Percentiles rank a stretch among this genome's conserved stretches.
phyloP scores from a whole-genome alignment of 2,329 filamentous ascomycete species.

The Pseudocercospora cruenta region DNA sequence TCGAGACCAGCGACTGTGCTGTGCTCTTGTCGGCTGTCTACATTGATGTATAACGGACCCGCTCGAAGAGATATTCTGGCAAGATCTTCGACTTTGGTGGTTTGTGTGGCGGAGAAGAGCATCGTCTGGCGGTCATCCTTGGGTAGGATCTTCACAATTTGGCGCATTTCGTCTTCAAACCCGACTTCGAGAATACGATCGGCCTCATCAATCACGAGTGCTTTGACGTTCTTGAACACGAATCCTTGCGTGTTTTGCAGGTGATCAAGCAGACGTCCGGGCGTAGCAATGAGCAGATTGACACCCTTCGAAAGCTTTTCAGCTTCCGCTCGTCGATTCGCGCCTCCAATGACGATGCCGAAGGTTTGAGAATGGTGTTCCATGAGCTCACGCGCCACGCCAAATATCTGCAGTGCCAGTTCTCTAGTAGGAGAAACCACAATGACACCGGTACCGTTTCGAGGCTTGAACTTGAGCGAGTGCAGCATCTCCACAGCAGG shows the following conservation, averaged over 20 bases:
- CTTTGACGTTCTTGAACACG: conserved; percentile 88
- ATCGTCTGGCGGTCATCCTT: conserved; percentile 88
- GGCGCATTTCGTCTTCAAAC: conserved; percentile 97
- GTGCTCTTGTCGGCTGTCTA: conserved; percentile 85
- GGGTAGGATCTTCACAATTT: conserved; percentile 92
- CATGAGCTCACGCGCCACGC: conserved; percentile 91
- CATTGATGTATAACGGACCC: conserved; percentile 94
- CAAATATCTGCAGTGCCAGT: conserved; percentile 92
- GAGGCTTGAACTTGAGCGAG: conserved; percentile 87
- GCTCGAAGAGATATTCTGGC: conserved; percentile 89
- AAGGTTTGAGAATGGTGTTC: conserved; percentile 91
- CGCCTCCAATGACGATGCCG: conserved; percentile 93
- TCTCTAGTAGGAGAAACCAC: conserved; percentile 93
- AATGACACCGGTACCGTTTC: conserved; percentile 89
- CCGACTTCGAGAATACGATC: conserved; percentile 96
- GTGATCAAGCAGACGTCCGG: conserved; percentile 89
- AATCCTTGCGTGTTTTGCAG: conserved; percentile 90
- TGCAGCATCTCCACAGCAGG: conserved; percentile 92
- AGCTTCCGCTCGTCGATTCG: conserved; percentile 85
- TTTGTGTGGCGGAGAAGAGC: conserved; percentile 98
- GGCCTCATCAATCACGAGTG: conserved; percentile 92
- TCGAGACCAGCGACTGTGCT: conserved; percentile 92
- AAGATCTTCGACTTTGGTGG: conserved; percentile 96
- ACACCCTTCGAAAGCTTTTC: conserved; percentile 94
- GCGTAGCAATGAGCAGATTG: conserved; percentile 91